Percentiles rank a stretch among this genome's conserved stretches.
These are phyloP conservation scores for Didymellaceae sp. DNA, from an alignment of 2,329 filamentous ascomycete species.

Conservation along the genomic window DNA sequence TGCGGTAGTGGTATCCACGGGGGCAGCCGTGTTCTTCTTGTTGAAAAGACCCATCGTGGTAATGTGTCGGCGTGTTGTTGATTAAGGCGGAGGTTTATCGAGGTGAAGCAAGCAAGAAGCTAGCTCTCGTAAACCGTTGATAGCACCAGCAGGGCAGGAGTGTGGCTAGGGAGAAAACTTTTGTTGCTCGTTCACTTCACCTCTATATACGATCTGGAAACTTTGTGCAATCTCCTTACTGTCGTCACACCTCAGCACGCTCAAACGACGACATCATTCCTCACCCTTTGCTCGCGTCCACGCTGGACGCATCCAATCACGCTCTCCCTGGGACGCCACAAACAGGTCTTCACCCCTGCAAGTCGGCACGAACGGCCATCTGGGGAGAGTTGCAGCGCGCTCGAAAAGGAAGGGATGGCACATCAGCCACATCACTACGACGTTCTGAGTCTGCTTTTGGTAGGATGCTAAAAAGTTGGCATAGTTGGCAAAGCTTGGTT, in stretches of 20 bases:
- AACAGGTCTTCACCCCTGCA: conserved; percentile 37
- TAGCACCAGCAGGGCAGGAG: not conserved
- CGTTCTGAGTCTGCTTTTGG: conserved; percentile 7
- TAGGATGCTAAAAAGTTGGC: conserved; percentile 14
- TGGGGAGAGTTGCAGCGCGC: conserved; percentile 4
- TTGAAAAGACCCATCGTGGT: conserved; percentile 49
- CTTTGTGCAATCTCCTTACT: not conserved
- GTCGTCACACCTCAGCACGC: conserved; percentile 12
- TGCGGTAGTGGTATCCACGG: conserved; percentile 45
- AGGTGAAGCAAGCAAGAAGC: conserved; percentile 13
- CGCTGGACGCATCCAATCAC: conserved; percentile 16
- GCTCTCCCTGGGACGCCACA: conserved; percentile 30
- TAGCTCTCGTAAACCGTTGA: conserved; percentile 6
- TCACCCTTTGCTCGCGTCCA: conserved; percentile 14
- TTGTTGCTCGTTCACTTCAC: not conserved
- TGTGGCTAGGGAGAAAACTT: conserved; percentile 4
- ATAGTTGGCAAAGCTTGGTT: conserved; percentile 32
- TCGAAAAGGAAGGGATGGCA: conserved; percentile 12
- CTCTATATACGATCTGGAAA: conserved; percentile 11
- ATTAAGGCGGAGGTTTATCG: not conserved
- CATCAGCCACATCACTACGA: conserved; percentile 13
- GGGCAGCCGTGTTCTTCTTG: conserved; percentile 41
- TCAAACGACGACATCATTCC: conserved; percentile 24
- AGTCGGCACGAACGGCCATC: conserved; percentile 16
- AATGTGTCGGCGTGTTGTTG: conserved; percentile 7